These are phyloP conservation scores for Aspergillus coremiiformis DNA, from an alignment of 495 filamentous ascomycete species.

Conservation along the genomic window DNA sequence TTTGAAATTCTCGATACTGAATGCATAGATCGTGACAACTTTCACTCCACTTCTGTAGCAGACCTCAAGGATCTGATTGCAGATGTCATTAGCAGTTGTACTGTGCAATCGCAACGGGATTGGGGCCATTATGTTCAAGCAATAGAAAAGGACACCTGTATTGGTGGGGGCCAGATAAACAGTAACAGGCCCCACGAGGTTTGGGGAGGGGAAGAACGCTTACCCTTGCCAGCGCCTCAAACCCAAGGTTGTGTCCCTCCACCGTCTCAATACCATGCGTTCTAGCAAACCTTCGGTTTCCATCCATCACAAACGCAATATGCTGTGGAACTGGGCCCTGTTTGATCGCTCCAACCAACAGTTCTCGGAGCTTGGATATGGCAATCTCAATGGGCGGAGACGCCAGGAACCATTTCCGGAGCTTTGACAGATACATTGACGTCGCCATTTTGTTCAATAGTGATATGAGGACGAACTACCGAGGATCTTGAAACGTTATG, in stretches of 20 bases:
- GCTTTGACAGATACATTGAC: conserved; percentile 61
- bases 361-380: conserved; percentile 60
- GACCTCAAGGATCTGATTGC: conserved; percentile 74
- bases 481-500: neutral
- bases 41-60: conserved; percentile 94
- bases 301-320: conserved; percentile 98
- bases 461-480: neutral
- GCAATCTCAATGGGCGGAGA: conserved; percentile 86
- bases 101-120: neutral
- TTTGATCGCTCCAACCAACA: conserved; percentile 77
- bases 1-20: conserved; percentile 99
- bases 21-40: conserved; percentile 95
- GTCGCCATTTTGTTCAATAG: conserved; percentile 30
- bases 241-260: conserved; percentile 93
- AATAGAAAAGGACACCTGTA: neutral
- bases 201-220: too few relatives aligned
- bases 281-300: conserved; percentile 85
- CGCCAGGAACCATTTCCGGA: conserved; percentile 80
- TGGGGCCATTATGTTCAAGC: neutral
- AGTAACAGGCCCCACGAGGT: too few relatives aligned
- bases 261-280: conserved; percentile 90
- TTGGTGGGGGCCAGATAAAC: too few relatives aligned
- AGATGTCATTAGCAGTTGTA: neutral
- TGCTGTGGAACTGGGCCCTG: conserved; percentile 90
- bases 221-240: conserved; percentile 85